A percentile compares a stretch with the other conserved stretches of the same genome.
Conservation (phyloP, 306 rosid species). For the Albizia julibrissin region DNA sequence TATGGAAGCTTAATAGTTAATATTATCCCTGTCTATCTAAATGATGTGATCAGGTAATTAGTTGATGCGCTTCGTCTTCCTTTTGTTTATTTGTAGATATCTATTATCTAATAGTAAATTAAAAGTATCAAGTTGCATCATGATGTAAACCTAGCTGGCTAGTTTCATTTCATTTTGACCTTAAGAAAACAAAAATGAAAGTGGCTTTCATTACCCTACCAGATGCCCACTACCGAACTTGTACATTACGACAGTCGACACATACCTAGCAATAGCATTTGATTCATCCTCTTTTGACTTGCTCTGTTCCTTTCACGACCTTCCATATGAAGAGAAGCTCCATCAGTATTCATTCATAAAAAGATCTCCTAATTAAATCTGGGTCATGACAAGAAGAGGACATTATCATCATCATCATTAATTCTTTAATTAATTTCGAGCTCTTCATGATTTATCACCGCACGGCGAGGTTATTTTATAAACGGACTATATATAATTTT, state of each 20-base stretch:
- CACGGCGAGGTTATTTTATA: background rate
- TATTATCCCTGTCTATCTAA: background rate
- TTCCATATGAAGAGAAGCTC: background rate
- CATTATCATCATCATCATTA: background rate
- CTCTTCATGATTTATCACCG: background rate
- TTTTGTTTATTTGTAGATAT: too few species aligned
- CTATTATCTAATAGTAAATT: background rate
- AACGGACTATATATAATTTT: background rate
- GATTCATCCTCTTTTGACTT: background rate
- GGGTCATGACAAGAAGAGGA: background rate
- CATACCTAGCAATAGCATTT: background rate
- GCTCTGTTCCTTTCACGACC: background rate
- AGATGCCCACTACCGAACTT: slow-evolving; percentile 7
- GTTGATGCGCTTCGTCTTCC: background rate
- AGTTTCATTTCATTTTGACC: slow-evolving; percentile 13
- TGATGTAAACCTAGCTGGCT: slow-evolving; percentile 8
- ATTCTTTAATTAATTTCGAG: background rate
- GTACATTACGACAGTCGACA: slow-evolving; percentile 8
- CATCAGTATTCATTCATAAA: background rate
- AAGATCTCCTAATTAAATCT: background rate
- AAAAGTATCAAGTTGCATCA: background rate
- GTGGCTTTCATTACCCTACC: slow-evolving; percentile 11
- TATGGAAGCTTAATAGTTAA: background rate
- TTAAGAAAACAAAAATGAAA: background rate
- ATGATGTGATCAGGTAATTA: slow-evolving; percentile 23